Evolutionary conservation across 2,329 filamentous ascomycete genomes (phyloP).

Genomic region (Fusarium sp.): DNA sequence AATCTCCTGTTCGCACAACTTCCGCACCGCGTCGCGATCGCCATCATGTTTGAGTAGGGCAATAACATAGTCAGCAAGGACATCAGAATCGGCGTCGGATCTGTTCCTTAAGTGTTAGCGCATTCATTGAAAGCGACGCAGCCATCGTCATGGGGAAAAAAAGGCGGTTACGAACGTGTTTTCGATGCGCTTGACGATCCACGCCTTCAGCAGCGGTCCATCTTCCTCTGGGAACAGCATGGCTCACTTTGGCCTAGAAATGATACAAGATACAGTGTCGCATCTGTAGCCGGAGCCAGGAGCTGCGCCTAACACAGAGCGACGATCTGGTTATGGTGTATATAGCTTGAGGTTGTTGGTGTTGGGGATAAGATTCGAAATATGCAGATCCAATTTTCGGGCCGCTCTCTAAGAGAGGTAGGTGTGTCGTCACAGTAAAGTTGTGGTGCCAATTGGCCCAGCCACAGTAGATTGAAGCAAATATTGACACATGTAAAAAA

Average conservation of each 20-base stretch:
- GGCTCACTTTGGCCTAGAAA: conserved; percentile 12
- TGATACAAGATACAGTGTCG: not conserved
- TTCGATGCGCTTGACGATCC: conserved; percentile 82
- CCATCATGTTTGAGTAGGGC: conserved; percentile 79
- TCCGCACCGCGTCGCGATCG: conserved; percentile 69
- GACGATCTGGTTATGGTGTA: not conserved
- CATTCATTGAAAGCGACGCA: conserved; percentile 1
- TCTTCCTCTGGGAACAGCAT: conserved; percentile 75
- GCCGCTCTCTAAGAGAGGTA: conserved; percentile 11
- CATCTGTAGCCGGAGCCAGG: not conserved
- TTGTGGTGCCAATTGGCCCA: not conserved
- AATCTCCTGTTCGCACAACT: conserved; percentile 77
- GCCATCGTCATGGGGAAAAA: conserved; percentile 2
- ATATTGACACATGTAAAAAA: not conserved
- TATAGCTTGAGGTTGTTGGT: conserved; percentile 8
- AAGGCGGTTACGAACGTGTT: conserved; percentile 67
- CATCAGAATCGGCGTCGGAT: conserved; percentile 82
- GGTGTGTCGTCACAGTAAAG: conserved; percentile 34
- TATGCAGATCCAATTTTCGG: conserved; percentile 29
- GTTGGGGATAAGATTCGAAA: conserved; percentile 10
- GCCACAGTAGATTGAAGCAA: not conserved
- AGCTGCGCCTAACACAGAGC: not conserved
- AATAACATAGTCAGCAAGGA: conserved; percentile 86
- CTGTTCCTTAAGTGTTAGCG: conserved; percentile 53
- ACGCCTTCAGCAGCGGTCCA: conserved; percentile 73